A percentile compares a stretch with the other conserved stretches of the same genome.
Conservation (phyloP, 805 yeast species). For the Starmerella asiatica region DNA sequence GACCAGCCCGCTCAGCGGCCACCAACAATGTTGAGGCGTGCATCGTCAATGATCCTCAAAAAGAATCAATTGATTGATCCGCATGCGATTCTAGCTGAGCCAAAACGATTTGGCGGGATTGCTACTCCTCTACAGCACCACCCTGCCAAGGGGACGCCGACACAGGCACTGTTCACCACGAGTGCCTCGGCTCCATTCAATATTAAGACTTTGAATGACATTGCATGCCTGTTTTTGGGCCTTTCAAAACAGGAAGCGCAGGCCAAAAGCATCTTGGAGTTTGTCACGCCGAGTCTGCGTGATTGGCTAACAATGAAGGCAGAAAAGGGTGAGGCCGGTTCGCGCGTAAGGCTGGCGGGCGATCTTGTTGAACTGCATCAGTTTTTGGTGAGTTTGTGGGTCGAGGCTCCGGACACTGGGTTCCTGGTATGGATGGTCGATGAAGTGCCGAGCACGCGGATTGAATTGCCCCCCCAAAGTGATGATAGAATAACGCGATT, state of each 20-base stretch:
- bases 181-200: slow-evolving; percentile 62
- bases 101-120: slow-evolving; percentile 5
- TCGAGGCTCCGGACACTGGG: slow-evolving; percentile 44
- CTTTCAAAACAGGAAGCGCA: slow-evolving; percentile 51
- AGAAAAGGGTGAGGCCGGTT: not conserved
- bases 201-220: slow-evolving; percentile 72
- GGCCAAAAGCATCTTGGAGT: slow-evolving; percentile 54
- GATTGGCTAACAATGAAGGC: slow-evolving; percentile 3
- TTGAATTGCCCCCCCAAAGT: not conserved
- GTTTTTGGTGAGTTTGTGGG: slow-evolving; percentile 83
- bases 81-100: not conserved
- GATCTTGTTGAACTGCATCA: slow-evolving; percentile 30
- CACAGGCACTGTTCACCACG: slow-evolving; percentile 76
- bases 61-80: slow-evolving; percentile 1
- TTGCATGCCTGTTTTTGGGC: slow-evolving; percentile 80
- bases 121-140: slow-evolving; percentile 40
- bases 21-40: slow-evolving; percentile 2
- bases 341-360: slow-evolving; percentile 6
- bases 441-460: slow-evolving; percentile 36
- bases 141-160: slow-evolving; percentile 49
- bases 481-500: too few species aligned
- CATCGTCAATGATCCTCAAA: slow-evolving; percentile 9
- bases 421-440: slow-evolving; percentile 74
- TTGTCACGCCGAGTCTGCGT: slow-evolving; percentile 27
- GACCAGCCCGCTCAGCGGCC: slow-evolving; percentile 4